phyloP scores from a whole-genome alignment of 306 rosid genomes.

The Cajanus cajan region DNA sequence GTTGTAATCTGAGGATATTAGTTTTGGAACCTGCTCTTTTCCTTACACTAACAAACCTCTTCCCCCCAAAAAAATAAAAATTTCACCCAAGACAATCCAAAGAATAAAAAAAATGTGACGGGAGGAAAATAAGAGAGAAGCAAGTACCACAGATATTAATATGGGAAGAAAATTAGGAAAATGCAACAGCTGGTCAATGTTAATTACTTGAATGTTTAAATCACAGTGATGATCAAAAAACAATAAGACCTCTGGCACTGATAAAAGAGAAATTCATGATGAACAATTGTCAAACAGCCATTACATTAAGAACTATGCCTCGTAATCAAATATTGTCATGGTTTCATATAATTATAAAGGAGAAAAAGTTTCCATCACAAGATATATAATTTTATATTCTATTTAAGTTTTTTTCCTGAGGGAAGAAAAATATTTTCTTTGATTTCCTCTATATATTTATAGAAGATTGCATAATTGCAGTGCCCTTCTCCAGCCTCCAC shows the following conservation, averaged over 20 bases:
- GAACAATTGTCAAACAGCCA: background rate
- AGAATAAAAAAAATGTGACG: background rate
- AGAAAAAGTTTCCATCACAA: background rate
- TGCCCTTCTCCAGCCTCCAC: background rate
- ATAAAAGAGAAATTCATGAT: background rate
- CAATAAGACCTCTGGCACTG: background rate
- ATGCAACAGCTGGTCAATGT: background rate
- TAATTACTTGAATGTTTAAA: background rate
- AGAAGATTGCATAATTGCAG: background rate
- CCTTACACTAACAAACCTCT: background rate
- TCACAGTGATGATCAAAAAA: background rate
- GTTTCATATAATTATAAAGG: background rate
- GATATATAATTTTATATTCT: background rate
- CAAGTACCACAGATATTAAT: background rate
- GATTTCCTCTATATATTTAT: background rate
- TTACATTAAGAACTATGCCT: background rate
- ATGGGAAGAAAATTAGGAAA: background rate
- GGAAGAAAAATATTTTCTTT: background rate
- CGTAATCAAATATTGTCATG: background rate
- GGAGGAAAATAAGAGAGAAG: slow-evolving; percentile 1
- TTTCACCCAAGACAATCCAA: background rate
- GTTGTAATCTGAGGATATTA: background rate
- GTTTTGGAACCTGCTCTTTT: background rate
- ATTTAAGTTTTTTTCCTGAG: background rate
- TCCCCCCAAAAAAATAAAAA: background rate